A percentile compares a stretch with the other conserved stretches of the same genome.
phyloP scores from a whole-genome alignment of 1,139 yeast genomes.

The Eremothecium gossypii region DNA sequence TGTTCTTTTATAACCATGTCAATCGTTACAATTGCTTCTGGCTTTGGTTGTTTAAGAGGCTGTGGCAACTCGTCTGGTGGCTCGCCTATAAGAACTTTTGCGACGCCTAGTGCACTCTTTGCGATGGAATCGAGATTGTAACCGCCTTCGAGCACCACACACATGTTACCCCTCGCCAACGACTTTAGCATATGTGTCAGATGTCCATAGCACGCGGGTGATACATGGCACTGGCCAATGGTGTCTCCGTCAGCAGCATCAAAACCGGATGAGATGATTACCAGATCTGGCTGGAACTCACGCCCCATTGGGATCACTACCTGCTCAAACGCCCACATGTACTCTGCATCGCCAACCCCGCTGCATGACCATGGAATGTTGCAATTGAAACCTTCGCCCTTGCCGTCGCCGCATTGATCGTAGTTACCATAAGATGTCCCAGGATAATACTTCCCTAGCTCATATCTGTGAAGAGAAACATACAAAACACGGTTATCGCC shows the following conservation, averaged over 20 bases:
- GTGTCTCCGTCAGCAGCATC: constrained; percentile 99
- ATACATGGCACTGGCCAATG: constrained; percentile 94
- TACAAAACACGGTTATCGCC: constrained; percentile 86
- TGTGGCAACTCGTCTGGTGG: constrained; percentile 70
- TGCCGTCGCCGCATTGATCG: constrained; percentile 72
- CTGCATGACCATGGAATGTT: constrained; percentile 93
- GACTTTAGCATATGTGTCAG: constrained; percentile 90
- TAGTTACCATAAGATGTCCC: constrained; percentile 81
- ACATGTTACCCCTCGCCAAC: constrained; percentile 77
- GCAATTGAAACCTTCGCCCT: constrained; percentile 77
- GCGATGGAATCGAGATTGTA: constrained; percentile 89
- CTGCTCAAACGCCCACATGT: constrained; percentile 80
- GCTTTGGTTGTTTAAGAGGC: constrained; percentile 44
- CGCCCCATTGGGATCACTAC: constrained; percentile 83
- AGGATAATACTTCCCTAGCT: constrained; percentile 87
- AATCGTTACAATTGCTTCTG: constrained; percentile 77
- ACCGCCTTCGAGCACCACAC: constrained; percentile 94
- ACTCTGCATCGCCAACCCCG: constrained; percentile 95
- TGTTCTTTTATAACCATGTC: constrained; percentile 76
- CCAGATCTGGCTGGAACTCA: constrained; percentile 89
- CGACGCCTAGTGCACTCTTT: constrained; percentile 82
- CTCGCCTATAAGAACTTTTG: constrained; percentile 86
- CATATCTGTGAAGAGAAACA: constrained; percentile 85
- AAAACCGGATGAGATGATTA: constrained; percentile 88
- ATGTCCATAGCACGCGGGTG: constrained; percentile 93